Evolutionary conservation across 768 basidiomycete genomes (phyloP).

Genomic region (Vishniacozyma victoriae): DNA sequence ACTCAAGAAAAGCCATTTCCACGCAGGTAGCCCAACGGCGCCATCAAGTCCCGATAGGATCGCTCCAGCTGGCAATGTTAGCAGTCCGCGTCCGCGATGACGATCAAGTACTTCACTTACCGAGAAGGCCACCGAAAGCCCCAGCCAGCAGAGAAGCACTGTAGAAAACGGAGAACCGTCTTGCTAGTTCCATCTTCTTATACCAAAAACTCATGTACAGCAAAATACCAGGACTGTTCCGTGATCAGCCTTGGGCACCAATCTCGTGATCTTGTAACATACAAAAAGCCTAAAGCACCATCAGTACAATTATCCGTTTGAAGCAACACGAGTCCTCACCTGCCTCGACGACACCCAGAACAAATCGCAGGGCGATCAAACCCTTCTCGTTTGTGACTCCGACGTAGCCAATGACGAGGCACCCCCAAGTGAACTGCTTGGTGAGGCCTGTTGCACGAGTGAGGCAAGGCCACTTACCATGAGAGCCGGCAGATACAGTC

Average conservation of each 20-base stretch:
- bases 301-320: neutral
- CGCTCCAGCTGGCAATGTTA: neutral
- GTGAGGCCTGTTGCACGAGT: neutral
- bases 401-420: slow-evolving; percentile 6
- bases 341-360: slow-evolving; percentile 14
- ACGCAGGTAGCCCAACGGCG: neutral
- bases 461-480: neutral
- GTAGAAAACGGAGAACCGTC: slow-evolving; percentile 32
- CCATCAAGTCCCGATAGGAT: neutral
- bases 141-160: slow-evolving; percentile 28
- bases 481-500: slow-evolving; percentile 11
- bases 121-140: slow-evolving; percentile 28
- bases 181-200: slow-evolving; percentile 18
- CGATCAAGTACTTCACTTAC: no score
- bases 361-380: slow-evolving; percentile 5
- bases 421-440: slow-evolving; percentile 14
- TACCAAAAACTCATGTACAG: slow-evolving; percentile 17
- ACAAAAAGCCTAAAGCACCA: neutral
- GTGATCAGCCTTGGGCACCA: slow-evolving; percentile 1
- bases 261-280: no score
- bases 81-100: no score
- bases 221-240: slow-evolving; percentile 17
- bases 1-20: slow-evolving; percentile 3
- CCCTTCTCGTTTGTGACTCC: slow-evolving; percentile 5
- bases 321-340: neutral